Conservation (phyloP, 2,329 filamentous ascomycete species). For the Thielaviopsis musarum region DNA sequence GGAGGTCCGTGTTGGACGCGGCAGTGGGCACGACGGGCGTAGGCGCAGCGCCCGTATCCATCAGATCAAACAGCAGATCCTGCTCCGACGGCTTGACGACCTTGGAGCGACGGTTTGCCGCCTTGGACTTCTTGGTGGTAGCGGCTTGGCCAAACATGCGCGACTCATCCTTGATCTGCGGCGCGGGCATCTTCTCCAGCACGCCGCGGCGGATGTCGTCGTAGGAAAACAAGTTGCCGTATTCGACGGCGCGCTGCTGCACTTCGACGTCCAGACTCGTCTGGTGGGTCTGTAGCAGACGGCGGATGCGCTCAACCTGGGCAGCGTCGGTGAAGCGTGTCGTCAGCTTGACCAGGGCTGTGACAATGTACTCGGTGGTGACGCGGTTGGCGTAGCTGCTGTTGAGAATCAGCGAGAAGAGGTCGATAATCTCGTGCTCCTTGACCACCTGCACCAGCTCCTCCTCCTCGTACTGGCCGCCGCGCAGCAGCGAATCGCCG, state of each 20-base stretch:
- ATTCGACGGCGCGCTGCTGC: constrained; percentile 90
- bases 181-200: constrained; percentile 92
- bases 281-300: constrained; percentile 60
- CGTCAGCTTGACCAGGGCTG: constrained; percentile 85
- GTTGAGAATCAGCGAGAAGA: constrained; percentile 84
- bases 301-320: constrained; percentile 74
- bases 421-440: constrained; percentile 77
- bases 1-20: constrained; percentile 61
- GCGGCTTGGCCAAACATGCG: constrained; percentile 71
- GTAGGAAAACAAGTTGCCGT: constrained; percentile 81
- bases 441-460: constrained; percentile 67
- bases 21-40: constrained; percentile 37
- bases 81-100: constrained; percentile 73
- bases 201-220: constrained; percentile 80
- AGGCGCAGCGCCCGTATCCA: constrained; percentile 34
- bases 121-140: constrained; percentile 43
- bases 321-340: constrained; percentile 66
- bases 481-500: constrained; percentile 73
- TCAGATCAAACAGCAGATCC: constrained; percentile 80
- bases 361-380: constrained; percentile 90
- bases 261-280: constrained; percentile 88
- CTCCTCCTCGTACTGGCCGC: constrained; percentile 73
- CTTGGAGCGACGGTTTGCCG: constrained; percentile 58
- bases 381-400: constrained; percentile 88
- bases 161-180: constrained; percentile 91